Evolutionary conservation across 2,329 filamentous ascomycete genomes (phyloP), one percentile per base, ranked within the genome.

Genomic region (Bipolaris cookei): DNA sequence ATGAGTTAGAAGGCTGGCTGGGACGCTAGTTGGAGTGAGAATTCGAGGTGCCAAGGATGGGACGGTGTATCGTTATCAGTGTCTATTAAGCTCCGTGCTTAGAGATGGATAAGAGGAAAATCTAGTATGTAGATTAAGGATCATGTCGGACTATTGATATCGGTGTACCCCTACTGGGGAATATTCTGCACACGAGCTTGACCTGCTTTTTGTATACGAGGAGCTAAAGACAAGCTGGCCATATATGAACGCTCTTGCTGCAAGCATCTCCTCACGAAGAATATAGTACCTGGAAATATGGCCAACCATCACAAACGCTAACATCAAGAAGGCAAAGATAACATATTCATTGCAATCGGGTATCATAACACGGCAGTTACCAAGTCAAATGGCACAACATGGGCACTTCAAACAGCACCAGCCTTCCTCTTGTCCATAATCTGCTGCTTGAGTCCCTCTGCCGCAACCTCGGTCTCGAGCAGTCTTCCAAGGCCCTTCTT

Each of bases 381-480:
- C 44, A 20, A 32, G 10, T 28, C 35, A 11, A 21, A 38, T n/a
- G n/a, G 32, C 30, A 21, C 13, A 18, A 18, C 10, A 20, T 11
- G 20, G 14, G 21, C 28, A 45, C 20, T 47, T 70, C 50, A 76
- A 10, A 69, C 70, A 6, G 72, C 72, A 34, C 71, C 74, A 13
- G 72, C 72, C 28, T 74, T 66, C 58, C 72, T 65, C 56, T 63
- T 64, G 49, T 76, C 73, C 44, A 77, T 53, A 38, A 76, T 76
- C 56, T 76, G 71, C 65, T 71, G 69, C 67, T 70, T 75, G 67
- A 97, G 69, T 46, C 82, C 83, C 77, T 96, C 91, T 8, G 88
- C 89, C 0, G 92, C 95, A 51, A 94, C 83, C 81, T 97, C 91
- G 0, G 91, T 90, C 84, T 97, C 92, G 37, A 98, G 79, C 44